A percentile compares a stretch with the other conserved stretches of the same genome.
Evolutionary conservation across 306 rosid species (phyloP).

Genomic region (Inga oerstediana): DNA sequence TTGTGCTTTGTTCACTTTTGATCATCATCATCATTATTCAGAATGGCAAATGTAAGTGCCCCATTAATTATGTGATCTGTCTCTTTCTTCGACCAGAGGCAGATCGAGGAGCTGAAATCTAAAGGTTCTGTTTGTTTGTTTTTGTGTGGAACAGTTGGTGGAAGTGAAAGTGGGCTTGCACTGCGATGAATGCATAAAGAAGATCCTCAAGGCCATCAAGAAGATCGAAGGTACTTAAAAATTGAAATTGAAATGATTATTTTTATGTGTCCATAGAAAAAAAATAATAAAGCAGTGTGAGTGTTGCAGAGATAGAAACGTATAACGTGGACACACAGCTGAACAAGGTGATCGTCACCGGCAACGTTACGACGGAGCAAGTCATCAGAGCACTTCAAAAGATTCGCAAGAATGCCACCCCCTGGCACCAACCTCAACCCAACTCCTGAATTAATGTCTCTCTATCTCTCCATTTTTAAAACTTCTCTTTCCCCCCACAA

Average conservation of each 20-base stretch:
- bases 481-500: too few relatives aligned
- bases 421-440: conserved; percentile 53
- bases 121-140: not conserved
- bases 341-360: conserved; percentile 75
- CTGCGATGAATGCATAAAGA: conserved; percentile 87
- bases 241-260: too few relatives aligned
- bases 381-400: conserved; percentile 70
- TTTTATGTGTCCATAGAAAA: too few relatives aligned
- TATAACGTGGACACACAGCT: conserved; percentile 69
- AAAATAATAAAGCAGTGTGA: not conserved
- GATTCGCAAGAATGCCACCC: conserved; percentile 61
- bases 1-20: not conserved
- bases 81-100: not conserved
- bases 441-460: conserved; percentile 15
- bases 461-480: not conserved
- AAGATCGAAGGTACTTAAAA: conserved; percentile 63
- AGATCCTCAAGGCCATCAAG: conserved; percentile 84
- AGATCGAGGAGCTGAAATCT: not conserved
- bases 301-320: conserved; percentile 72
- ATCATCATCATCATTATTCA: not conserved
- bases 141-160: conserved; percentile 56
- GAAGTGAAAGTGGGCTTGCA: conserved; percentile 88
- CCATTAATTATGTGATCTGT: not conserved
- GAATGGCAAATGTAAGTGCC: conserved; percentile 59
- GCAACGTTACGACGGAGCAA: conserved; percentile 68